Evolutionary conservation across 169 alveolate species (phyloP), one percentile per base, ranked within the genome.

Genomic region (Cryptosporidium felis): DNA sequence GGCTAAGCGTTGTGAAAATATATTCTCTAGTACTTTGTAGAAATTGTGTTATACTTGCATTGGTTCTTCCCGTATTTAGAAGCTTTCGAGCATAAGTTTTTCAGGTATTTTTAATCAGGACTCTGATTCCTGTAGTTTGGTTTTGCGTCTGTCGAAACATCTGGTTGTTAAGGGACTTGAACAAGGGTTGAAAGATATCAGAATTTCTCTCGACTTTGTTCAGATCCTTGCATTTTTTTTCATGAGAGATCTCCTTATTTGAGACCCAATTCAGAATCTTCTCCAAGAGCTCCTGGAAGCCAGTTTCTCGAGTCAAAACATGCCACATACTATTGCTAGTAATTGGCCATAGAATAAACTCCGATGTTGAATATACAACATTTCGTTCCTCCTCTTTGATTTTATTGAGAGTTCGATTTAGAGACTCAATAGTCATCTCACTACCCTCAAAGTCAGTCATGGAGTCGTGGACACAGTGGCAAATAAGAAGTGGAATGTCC

Each of bases 401-500:
- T 18, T 63, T 16, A 5, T 56, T 21, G 18, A 56, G n/a, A n/a
- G 41, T 14, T 32, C 38, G 36, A 34, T 30, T 49, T 21, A 74
- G n/a, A 18, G 21, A 18, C 12, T 21, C 26, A 38, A 74, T 74
- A 14, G 74, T 74, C 9, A 26, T 46, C 41, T 56, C 56, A 36
- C 85, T 74, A 21, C 85, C 85, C n/a, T 74, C 74, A 49, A 74
- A 74, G 30, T 74, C 85, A 3, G 85, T 74, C 42, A 74, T n/a
- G 14, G 66, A 40, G 42, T 74, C 85, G 28, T 74, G 85, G 6
- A 74, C 67, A 53, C 85, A 74, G 28, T 74, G 85, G 5, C 85
- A 74, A 9, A 74, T 74, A n/a, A 74, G 46, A 10, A 74, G 21
- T 18, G 85, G 85, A 38, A 74, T 10, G n/a, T 74, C 74, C 5